A percentile compares a stretch with the other conserved stretches of the same genome.
phyloP scores from a whole-genome alignment of 2,329 filamentous ascomycete species.

The Botrytis fabae region DNA sequence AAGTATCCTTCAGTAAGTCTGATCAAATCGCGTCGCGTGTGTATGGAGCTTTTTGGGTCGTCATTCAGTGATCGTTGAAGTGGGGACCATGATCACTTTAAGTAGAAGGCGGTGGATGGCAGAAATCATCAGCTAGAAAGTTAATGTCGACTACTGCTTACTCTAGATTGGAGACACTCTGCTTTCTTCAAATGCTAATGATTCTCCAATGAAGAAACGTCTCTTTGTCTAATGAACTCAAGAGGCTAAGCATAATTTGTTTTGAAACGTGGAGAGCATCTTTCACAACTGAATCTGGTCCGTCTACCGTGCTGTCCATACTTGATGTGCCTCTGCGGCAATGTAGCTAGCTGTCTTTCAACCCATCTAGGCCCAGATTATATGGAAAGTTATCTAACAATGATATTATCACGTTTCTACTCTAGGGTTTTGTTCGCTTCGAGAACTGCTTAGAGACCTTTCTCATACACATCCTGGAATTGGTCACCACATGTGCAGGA shows the following conservation, averaged over 20 bases:
- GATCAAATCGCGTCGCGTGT: conserved; percentile 22
- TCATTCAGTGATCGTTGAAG: not conserved
- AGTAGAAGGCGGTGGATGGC: conserved; percentile 12
- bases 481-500: not conserved
- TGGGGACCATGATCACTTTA: not conserved
- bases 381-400: not conserved
- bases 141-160: not conserved
- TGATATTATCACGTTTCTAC: no score
- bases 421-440: no score
- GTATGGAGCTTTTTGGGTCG: conserved; percentile 11
- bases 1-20: not conserved
- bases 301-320: not conserved
- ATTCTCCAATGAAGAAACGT: not conserved
- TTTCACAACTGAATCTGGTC: not conserved
- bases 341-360: not conserved
- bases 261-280: not conserved
- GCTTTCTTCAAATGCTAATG: not conserved
- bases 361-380: not conserved
- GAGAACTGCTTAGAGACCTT: not conserved
- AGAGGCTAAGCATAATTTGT: not conserved
- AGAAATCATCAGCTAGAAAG: not conserved
- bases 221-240: not conserved
- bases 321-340: not conserved
- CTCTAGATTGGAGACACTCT: not conserved
- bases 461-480: not conserved